phyloP scores from a whole-genome alignment of 345 rosid genomes.

The Populus nigra region DNA sequence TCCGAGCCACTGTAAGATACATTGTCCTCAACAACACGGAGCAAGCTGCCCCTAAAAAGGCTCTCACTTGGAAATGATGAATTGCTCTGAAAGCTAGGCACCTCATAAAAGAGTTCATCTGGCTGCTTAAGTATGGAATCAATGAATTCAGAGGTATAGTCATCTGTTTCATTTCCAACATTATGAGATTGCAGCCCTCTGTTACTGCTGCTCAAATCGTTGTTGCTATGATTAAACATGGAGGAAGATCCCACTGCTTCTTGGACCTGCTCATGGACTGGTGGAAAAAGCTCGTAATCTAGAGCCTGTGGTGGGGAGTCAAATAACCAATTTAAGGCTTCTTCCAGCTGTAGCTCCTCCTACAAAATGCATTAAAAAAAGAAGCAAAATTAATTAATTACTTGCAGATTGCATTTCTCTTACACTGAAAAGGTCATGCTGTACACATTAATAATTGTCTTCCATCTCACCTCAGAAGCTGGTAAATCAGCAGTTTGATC shows the following conservation, averaged over 20 bases:
- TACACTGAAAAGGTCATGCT: neutral
- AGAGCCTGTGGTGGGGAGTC: conserved; percentile 25
- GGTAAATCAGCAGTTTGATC: conserved; percentile 21
- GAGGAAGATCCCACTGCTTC: conserved; percentile 36
- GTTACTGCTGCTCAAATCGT: conserved; percentile 6
- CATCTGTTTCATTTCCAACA: conserved; percentile 37
- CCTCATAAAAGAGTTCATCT: conserved; percentile 23
- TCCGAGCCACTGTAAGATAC: conserved; percentile 18
- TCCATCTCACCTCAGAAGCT: conserved; percentile 33
- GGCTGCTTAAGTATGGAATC: conserved; percentile 40
- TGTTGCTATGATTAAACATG: conserved; percentile 22
- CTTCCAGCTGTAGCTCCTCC: conserved; percentile 32
- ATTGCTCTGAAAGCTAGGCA: conserved; percentile 4
- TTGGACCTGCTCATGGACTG: conserved; percentile 41
- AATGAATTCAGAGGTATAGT: conserved; percentile 36
- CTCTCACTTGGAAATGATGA: conserved; percentile 18
- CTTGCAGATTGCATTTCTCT: neutral
- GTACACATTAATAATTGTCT: neutral
- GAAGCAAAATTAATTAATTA: neutral
- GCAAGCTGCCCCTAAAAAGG: neutral
- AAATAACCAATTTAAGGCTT: conserved; percentile 21
- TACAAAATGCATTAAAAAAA: conserved; percentile 4
- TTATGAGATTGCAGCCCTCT: conserved; percentile 21
- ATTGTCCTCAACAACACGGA: conserved; percentile 6
- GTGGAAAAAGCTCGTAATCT: conserved; percentile 41